Evolutionary conservation across 441 rosid species (phyloP), one percentile per base, ranked within the genome.

Genomic region (Capsella rubella): DNA sequence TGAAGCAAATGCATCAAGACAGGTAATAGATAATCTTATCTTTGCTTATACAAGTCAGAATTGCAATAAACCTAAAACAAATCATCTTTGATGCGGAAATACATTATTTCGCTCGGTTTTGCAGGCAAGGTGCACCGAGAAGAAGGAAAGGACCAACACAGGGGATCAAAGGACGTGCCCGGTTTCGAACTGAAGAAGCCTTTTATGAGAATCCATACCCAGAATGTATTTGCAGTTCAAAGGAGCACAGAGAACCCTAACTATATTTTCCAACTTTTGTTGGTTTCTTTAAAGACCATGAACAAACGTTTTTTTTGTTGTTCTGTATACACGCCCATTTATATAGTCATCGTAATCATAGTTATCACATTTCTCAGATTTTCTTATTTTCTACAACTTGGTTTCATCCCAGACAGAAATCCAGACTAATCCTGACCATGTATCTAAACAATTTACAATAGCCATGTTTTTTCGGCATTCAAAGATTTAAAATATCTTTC

Each of bases 91-190:
- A 39, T 54, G 51, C 15, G 8, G 14, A 12, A 56, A 69, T 53
- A 40, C 37, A 40, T 29, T 29, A 2, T 32, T 67, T 60, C 34
- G 54, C 71, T 74, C 0, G 57, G 39, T 61, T 64, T 64, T 74
- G 47, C 79, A 95, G 99, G 84, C 92, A 88, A 88, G 97, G 98
- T 73, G 87, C 91, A 58, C 95, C 95, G 0, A 88, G 95, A 77
- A 88, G 80, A 82, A 82, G 96, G 77, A 87, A 76, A 47, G 92
- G 93, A 39, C 84, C 95, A 10, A 49, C 74, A 32, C 88, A 84
- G 0, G 96, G 97, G 74, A 78, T 87, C 51, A 90, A 84, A 80
- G 96, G 97, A 4, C 86, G 92, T 51, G 91, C 89, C 13, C 85
- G 97, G 28, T 82, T 87, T 70, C 75, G 89, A 77, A 87, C 92